Percentiles rank a stretch among this genome's conserved stretches.
Conservation (phyloP, 139 green algal genomes). For the Edaphochlamys debaryana region DNA sequence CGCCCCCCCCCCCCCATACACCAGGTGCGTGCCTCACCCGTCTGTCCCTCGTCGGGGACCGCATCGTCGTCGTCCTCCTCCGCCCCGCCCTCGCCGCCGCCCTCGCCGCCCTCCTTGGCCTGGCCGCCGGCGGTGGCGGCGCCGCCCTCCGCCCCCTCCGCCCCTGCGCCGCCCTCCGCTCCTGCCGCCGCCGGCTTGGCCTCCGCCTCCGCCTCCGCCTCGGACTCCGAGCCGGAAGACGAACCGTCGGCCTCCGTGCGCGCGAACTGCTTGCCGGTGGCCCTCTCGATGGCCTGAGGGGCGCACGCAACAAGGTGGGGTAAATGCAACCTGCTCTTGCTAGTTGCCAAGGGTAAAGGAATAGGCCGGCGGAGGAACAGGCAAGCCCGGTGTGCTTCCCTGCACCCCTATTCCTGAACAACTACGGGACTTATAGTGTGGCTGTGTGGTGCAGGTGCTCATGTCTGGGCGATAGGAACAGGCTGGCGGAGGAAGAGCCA, state of each 20-base stretch:
- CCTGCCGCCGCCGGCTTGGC: neutral
- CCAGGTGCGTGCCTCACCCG: neutral
- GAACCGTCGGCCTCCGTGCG: neutral
- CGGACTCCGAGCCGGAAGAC: too few species aligned
- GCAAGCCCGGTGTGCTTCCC: too few species aligned
- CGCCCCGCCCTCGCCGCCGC: conserved; percentile 11
- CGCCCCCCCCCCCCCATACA: neutral
- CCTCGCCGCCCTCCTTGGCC: neutral
- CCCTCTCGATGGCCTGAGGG: conserved; percentile 59
- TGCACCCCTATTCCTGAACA: too few species aligned
- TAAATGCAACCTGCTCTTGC: too few species aligned
- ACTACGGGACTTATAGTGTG: too few species aligned
- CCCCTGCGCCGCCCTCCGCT: neutral
- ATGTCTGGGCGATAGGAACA: too few species aligned
- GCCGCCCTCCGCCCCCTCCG: conserved; percentile 4
- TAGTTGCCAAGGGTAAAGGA: too few species aligned
- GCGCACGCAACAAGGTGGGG: too few species aligned
- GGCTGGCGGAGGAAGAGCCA: too few species aligned
- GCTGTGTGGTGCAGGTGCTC: too few species aligned
- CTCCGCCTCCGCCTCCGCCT: conserved; percentile 10
- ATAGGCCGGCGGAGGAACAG: too few species aligned
- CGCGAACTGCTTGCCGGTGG: conserved; percentile 65
- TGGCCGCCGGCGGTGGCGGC: neutral
- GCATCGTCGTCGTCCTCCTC: conserved; percentile 11
- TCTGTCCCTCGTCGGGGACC: neutral